These are phyloP conservation scores for Dujonia santamariae DNA, from an alignment of 1,139 yeast genomes.

Conservation along the genomic window DNA sequence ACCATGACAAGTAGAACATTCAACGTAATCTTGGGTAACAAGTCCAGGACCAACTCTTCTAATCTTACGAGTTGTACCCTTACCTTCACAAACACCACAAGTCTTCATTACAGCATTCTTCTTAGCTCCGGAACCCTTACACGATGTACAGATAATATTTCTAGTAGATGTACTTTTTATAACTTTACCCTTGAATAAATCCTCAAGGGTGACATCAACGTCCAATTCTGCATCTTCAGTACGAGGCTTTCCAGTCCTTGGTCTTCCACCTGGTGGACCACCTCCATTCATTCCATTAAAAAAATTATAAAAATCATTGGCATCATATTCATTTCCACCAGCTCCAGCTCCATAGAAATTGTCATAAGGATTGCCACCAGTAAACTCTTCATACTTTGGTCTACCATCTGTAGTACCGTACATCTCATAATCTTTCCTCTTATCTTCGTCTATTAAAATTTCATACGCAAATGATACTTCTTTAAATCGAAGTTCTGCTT, in stretches of 20 bases:
- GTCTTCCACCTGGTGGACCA: slow-evolving; percentile 16
- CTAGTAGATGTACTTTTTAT: slow-evolving; percentile 74
- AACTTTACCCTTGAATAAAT: slow-evolving; percentile 77
- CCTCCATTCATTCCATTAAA: slow-evolving; percentile 48
- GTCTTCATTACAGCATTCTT: slow-evolving; percentile 53
- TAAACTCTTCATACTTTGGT: slow-evolving; percentile 15
- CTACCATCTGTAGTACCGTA: slow-evolving; percentile 49
- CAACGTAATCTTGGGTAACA: slow-evolving; percentile 59
- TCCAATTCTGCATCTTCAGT: slow-evolving; percentile 71
- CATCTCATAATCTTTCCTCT: slow-evolving; percentile 54
- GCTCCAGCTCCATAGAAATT: slow-evolving; percentile 30
- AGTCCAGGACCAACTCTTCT: slow-evolving; percentile 75
- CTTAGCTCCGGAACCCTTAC: slow-evolving; percentile 75
- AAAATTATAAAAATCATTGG: slow-evolving; percentile 72
- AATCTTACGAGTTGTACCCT: slow-evolving; percentile 60
- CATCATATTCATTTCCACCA: slow-evolving; percentile 38
- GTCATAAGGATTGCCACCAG: slow-evolving; percentile 43
- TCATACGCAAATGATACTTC: slow-evolving; percentile 79
- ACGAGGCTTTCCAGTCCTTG: slow-evolving; percentile 14
- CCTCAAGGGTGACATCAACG: slow-evolving; percentile 67
- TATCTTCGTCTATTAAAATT: slow-evolving; percentile 59
- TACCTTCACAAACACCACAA: slow-evolving; percentile 73
- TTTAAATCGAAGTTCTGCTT: slow-evolving; percentile 71
- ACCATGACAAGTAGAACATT: slow-evolving; percentile 73
- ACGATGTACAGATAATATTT: slow-evolving; percentile 64